Evolutionary conservation across 495 filamentous ascomycete species (phyloP), one percentile per base, ranked within the genome.

Genomic region (Hyaloscypha bicolor): DNA sequence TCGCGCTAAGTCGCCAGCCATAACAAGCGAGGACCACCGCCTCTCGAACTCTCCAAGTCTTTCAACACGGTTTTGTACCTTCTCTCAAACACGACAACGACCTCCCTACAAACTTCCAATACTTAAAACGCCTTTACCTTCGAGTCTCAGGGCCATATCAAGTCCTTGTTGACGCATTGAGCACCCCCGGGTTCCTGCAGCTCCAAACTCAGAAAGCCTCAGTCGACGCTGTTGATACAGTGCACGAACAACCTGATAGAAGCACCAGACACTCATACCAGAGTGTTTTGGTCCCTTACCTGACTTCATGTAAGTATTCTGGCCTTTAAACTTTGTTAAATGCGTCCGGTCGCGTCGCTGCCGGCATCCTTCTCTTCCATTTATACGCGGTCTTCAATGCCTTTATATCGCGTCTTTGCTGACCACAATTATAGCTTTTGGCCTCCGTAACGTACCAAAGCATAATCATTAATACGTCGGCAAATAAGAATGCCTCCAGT

Each of bases 401-500:
- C 63, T 66, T 67, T 55, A 60, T 63, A 71, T 48, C 69, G 68
- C 68, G 71, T 73, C 61, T 51, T 63, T 66, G 35, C 71, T 73
- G 37, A 73, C 69, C 9, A 48, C 21, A 30, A 52, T 59, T 67
- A 19, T 60, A 71, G 66, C 25, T 42, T 14, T 48, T 22, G 16
- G 66, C 19, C 37, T 55, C 52, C 21, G 42, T 62, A 69, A 66
- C 37, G 31, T 51, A 65, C 58, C 37, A 12, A 42, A 67, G 51
- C 21, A 9, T 71, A 71, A 74, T 69, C 21, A 69, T 66, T 74
- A 74, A 71, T 71, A 66, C 64, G 8, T 33, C 35, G 19, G 14
- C 66, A 16, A 62, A 62, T 45, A 55, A 82, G 76, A 53, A 85
- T 85, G 83, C 82, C 82, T 79, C 77, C 77, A 59, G 83, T 85